Conservation (phyloP, 805 yeast genomes). For the Diddensiella caesifluorescens region DNA sequence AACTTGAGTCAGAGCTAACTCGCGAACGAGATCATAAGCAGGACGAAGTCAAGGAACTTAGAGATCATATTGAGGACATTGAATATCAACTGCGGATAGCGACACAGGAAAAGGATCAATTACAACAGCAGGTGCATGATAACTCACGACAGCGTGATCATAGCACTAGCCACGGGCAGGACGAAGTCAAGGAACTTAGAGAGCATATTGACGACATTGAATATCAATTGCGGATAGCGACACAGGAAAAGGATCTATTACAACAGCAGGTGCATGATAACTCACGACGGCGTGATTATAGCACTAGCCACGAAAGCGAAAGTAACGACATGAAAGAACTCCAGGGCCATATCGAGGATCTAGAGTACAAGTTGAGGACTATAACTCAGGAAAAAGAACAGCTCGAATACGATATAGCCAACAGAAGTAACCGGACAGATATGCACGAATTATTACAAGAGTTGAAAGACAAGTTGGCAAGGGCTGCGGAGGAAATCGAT, state of each 20-base stretch:
- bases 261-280: too few species aligned
- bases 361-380: slow-evolving; percentile 6
- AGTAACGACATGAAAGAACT: too few species aligned
- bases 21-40: not conserved
- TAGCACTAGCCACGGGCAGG: not conserved
- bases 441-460: not conserved
- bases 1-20: slow-evolving; percentile 6
- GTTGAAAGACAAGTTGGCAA: not conserved
- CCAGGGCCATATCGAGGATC: slow-evolving; percentile 9
- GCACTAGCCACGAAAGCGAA: too few species aligned
- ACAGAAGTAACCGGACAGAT: not conserved
- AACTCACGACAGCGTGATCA: too few species aligned
- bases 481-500: not conserved
- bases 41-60: not conserved
- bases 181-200: not conserved
- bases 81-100: slow-evolving; percentile 6
- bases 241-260: too few species aligned
- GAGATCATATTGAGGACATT: slow-evolving; percentile 10
- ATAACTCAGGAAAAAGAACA: slow-evolving; percentile 3
- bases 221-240: slow-evolving; percentile 5
- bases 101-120: too few species aligned
- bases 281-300: too few species aligned
- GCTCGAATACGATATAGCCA: not conserved
- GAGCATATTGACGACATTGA: slow-evolving; percentile 11
- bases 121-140: too few species aligned